Evolutionary conservation across 352 stramenopile genomes (phyloP), one percentile per base, ranked within the genome.

Genomic region (Globisporangium echinulatum): DNA sequence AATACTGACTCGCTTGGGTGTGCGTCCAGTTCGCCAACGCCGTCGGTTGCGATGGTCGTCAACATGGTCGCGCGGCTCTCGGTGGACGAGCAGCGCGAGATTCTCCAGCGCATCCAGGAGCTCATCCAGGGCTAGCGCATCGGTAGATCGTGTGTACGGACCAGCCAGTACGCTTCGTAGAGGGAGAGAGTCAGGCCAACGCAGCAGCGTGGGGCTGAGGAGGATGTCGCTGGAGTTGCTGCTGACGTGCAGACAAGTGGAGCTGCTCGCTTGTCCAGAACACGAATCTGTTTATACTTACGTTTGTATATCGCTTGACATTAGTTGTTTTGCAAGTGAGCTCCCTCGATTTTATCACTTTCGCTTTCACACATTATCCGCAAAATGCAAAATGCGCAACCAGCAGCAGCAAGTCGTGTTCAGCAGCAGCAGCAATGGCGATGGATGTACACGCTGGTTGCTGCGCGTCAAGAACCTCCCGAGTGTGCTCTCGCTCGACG

Each of bases 51-150:
- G 17, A 72, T 86, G 69, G 87, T 94, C 46, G n/a, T 94, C 33
- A 88, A 90, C 61, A 78, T 88, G 37, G 76, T 90, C 58, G 64
- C 69, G 42, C 78, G 82, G 57, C 65, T 94, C 53, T 77, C 77
- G 53, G 37, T 72, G 40, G 77, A 84, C 15, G 77, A 94, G 68
- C 86, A 94, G 69, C 63, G 69, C 25, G 80, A 94, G 55, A 68
- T 92, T 43, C 46, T 94, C 19, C 61, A 79, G 54, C 69, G 80
- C 46, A 74, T 94, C 58, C 78, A 87, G 63, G 77, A 89, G 51
- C 66, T 86, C 43, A 42, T 88, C 44, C 59, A 82, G 64, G 65
- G 62, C 49, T 84, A 38, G 48, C 2, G 25, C 25, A 25, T 25
- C 25, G 25, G 25, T 25, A 25, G 25, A 25, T 25, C 25, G 25